Evolutionary conservation across 140 eudicot genomes (phyloP).

Genomic region (Cichorium intybus): DNA sequence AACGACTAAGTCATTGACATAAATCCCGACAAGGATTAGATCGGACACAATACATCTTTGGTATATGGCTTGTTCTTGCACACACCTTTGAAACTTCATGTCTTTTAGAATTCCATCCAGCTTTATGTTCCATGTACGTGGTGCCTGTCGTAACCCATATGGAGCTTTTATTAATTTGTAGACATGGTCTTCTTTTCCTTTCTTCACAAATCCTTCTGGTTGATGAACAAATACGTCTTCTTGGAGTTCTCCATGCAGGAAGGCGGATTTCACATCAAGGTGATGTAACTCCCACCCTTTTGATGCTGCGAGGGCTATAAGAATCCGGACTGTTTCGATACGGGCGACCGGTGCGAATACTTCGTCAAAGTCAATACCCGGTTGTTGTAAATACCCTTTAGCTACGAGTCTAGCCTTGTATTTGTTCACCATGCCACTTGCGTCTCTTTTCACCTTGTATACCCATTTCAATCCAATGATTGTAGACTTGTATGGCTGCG

Average conservation of each 20-base stretch:
- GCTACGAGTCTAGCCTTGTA: too few species aligned
- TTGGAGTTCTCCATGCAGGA: not conserved
- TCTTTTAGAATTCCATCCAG: not conserved
- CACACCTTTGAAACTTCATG: not conserved
- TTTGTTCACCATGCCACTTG: too few species aligned
- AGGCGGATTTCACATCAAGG: not conserved
- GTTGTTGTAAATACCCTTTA: too few species aligned
- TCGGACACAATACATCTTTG: too few species aligned
- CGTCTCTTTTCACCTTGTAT: too few species aligned
- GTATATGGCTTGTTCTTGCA: not conserved
- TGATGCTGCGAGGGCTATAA: too few species aligned
- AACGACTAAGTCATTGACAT: not conserved
- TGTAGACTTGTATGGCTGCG: too few species aligned
- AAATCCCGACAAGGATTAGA: not conserved
- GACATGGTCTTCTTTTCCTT: not conserved
- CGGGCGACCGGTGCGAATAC: too few species aligned
- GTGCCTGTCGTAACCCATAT: constrained; percentile 4
- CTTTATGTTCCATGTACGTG: not conserved
- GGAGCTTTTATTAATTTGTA: not conserved
- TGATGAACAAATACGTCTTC: not conserved
- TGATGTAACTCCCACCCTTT: too few species aligned
- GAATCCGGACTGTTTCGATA: too few species aligned
- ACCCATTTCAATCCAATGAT: too few species aligned
- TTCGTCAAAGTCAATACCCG: too few species aligned
- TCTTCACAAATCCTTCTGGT: not conserved